These are phyloP conservation scores for Tritrichomonas foetus DNA, from an alignment of 208 protist genomes.

Conservation along the genomic window DNA sequence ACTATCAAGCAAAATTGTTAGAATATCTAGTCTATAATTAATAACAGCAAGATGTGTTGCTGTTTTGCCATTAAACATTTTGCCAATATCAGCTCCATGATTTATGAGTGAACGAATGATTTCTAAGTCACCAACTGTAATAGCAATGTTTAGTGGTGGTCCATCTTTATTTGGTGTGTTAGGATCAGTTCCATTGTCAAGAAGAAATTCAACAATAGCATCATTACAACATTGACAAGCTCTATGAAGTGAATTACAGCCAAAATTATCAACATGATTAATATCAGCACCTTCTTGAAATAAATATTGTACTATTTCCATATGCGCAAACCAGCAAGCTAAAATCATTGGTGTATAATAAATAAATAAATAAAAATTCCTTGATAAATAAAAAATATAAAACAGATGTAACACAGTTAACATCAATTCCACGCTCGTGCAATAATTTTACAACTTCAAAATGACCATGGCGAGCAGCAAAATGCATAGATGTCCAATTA, in stretches of 20 bases:
- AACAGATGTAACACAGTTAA: background rate
- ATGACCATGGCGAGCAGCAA: background rate
- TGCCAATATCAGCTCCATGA: background rate
- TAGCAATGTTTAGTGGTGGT: background rate
- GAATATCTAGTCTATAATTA: constrained; percentile 27
- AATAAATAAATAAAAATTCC: no score
- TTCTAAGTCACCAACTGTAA: background rate
- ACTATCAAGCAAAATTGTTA: background rate
- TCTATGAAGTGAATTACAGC: background rate
- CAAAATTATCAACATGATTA: background rate
- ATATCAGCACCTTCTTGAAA: background rate
- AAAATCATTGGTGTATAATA: background rate
- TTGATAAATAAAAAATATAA: no score
- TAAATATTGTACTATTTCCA: background rate
- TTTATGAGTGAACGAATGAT: background rate
- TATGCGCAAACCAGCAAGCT: background rate
- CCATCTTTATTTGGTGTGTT: background rate
- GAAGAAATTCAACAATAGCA: background rate
- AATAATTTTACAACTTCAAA: background rate
- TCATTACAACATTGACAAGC: constrained; percentile 15
- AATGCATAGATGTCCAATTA: background rate
- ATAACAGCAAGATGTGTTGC: background rate
- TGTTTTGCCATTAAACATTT: constrained; percentile 1
- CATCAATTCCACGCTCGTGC: background rate
- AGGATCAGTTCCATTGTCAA: background rate